A percentile compares a stretch with the other conserved stretches of the same genome.
Conservation (phyloP, 2,329 filamentous ascomycete genomes). For the Pseudomassariella vexata region DNA sequence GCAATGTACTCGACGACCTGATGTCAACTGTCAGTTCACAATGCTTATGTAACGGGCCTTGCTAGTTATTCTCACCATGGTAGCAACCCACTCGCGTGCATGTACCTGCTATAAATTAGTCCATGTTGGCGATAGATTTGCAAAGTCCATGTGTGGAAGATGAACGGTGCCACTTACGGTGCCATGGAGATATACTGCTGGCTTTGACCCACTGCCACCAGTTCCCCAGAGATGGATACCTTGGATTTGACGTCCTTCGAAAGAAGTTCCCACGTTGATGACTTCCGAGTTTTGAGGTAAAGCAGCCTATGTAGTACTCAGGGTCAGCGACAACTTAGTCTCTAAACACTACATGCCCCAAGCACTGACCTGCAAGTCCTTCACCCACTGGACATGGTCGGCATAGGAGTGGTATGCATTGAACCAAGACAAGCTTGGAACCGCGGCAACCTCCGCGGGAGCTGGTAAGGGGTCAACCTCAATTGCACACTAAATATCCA, state of each 20-base stretch:
- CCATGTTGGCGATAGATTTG: too few relatives aligned
- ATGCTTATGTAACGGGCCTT: too few relatives aligned
- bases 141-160: too few relatives aligned
- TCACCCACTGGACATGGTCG: constrained; percentile 44
- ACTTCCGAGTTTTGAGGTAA: constrained; percentile 43
- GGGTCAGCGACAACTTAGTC: too few relatives aligned
- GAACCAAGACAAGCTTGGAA: constrained; percentile 41
- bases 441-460: constrained; percentile 16
- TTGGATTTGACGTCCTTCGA: constrained; percentile 47
- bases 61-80: constrained; percentile 48
- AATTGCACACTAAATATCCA: background rate
- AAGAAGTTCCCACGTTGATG: constrained; percentile 37
- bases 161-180: too few relatives aligned
- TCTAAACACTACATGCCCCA: too few relatives aligned
- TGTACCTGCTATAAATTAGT: too few relatives aligned
- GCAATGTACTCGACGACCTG: constrained; percentile 41
- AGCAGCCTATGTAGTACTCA: too few relatives aligned
- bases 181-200: constrained; percentile 44
- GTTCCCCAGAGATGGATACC: constrained; percentile 52
- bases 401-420: constrained; percentile 46
- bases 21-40: background rate
- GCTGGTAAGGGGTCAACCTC: constrained; percentile 7
- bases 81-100: constrained; percentile 49
- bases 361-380: constrained; percentile 41
- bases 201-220: constrained; percentile 35